Percentiles rank a stretch among this genome's conserved stretches.
phyloP scores from a whole-genome alignment of 306 rosid species.

The Acacia crassicarpa region DNA sequence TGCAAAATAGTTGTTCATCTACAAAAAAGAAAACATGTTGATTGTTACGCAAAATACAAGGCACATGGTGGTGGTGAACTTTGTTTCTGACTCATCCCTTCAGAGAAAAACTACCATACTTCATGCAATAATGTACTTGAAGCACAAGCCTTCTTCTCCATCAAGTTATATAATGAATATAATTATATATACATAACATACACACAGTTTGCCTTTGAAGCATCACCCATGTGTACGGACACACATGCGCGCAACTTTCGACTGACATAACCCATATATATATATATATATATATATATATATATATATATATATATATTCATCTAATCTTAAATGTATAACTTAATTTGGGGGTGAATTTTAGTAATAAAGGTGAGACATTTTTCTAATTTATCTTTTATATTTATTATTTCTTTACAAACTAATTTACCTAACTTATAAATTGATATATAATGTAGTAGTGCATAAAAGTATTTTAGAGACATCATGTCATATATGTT shows the following conservation, averaged over 20 bases:
- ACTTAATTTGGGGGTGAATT: no score
- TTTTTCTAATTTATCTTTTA: no score
- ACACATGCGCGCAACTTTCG: conserved; percentile 9
- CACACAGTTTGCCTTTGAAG: conserved; percentile 16
- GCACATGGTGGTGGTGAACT: conserved; percentile 53
- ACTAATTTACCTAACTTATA: no score
- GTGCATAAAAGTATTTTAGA: no score
- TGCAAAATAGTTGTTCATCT: conserved; percentile 9
- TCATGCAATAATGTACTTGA: conserved; percentile 21
- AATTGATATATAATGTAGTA: no score
- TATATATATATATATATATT: not conserved
- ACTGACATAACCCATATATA: conserved; percentile 27
- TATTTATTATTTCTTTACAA: no score
- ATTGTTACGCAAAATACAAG: conserved; percentile 38
- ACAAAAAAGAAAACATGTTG: conserved; percentile 14
- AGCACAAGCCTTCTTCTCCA: conserved; percentile 33
- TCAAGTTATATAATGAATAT: not conserved
- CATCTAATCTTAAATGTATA: no score
- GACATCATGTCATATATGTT: no score
- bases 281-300: no score
- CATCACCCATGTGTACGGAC: conserved; percentile 42
- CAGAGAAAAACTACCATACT: conserved; percentile 44
- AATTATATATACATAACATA: not conserved
- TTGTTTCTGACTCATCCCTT: conserved; percentile 35
- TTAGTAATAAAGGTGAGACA: no score